Conservation (phyloP, 352 stramenopile species). For the Pythium apleroticum region DNA sequence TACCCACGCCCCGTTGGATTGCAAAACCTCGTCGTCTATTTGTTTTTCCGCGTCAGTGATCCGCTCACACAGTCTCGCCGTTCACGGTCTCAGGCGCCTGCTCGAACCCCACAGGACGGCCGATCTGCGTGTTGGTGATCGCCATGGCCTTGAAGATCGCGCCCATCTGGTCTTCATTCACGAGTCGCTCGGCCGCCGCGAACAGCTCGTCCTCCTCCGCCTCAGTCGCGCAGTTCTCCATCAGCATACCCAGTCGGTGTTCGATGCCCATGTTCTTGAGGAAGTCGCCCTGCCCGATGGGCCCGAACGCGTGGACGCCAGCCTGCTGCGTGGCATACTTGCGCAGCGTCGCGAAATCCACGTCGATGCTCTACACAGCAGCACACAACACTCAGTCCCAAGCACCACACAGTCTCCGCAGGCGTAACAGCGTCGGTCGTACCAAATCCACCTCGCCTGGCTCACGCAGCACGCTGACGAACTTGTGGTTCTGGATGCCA, state of each 20-base stretch:
- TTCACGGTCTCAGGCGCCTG: constrained; percentile 21
- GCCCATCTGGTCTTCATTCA: constrained; percentile 92
- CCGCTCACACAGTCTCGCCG: background rate
- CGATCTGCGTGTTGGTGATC: constrained; percentile 62
- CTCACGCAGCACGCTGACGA: constrained; percentile 91
- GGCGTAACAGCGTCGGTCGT: constrained; percentile 19
- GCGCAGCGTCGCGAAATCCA: constrained; percentile 85
- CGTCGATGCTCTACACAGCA: constrained; percentile 65
- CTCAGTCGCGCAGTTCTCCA: constrained; percentile 83
- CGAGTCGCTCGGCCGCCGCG: constrained; percentile 91
- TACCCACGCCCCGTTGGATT: background rate
- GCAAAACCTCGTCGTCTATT: background rate
- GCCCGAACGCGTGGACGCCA: constrained; percentile 79
- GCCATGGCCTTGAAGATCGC: constrained; percentile 94
- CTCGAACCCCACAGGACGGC: constrained; percentile 69
- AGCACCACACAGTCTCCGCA: background rate
- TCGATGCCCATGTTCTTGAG: constrained; percentile 95
- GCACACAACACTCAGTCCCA: background rate
- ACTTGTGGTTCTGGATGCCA: constrained; percentile 93
- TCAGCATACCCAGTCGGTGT: constrained; percentile 87
- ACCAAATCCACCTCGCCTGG: constrained; percentile 92
- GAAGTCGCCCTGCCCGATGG: constrained; percentile 91
- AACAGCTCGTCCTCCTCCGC: constrained; percentile 90
- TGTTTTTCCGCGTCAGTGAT: background rate
- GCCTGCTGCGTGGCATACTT: constrained; percentile 58